Conservation (phyloP, 768 basidiomycete genomes). For the Dentipellis fragilis region DNA sequence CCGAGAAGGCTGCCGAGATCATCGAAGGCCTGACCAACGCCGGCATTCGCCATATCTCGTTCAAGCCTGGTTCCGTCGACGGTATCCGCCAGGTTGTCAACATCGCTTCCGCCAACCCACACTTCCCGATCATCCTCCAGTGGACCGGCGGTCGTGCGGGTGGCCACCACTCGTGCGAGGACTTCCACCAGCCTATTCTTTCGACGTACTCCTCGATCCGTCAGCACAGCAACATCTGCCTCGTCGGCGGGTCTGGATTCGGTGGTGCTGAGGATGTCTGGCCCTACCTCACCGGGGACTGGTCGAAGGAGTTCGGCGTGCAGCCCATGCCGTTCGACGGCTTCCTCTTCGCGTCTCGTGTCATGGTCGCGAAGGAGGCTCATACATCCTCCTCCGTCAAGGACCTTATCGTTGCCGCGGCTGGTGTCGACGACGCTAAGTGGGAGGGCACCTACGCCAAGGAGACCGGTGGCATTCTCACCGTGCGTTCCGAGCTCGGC, state of each 20-base stretch:
- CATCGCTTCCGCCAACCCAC: constrained; percentile 88
- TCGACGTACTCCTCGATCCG: constrained; percentile 87
- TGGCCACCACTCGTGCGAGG: constrained; percentile 97
- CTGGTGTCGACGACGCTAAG: constrained; percentile 80
- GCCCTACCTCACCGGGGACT: constrained; percentile 95
- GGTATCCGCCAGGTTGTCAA: constrained; percentile 96
- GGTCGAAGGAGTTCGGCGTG: constrained; percentile 75
- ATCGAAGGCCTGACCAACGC: constrained; percentile 71
- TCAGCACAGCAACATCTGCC: constrained; percentile 76
- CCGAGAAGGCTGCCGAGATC: constrained; percentile 96
- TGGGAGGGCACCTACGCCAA: constrained; percentile 95
- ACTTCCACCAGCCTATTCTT: constrained; percentile 94
- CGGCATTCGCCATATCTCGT: constrained; percentile 92
- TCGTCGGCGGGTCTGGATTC: constrained; percentile 93
- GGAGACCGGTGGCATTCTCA: constrained; percentile 92
- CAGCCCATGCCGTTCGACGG: constrained; percentile 99
- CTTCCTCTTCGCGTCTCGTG: constrained; percentile 90
- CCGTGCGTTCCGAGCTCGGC: constrained; percentile 94
- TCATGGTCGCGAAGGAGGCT: constrained; percentile 98
- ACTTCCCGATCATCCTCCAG: constrained; percentile 95
- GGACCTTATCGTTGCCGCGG: constrained; percentile 88
- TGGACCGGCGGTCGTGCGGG: constrained; percentile 99
- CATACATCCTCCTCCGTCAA: constrained; percentile 93
- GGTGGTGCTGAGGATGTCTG: constrained; percentile 91
- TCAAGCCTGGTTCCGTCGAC: constrained; percentile 98